A percentile compares a stretch with the other conserved stretches of the same genome.
Conservation (phyloP, 2,329 filamentous ascomycete genomes). For the Pestalotiopsis sp. region DNA sequence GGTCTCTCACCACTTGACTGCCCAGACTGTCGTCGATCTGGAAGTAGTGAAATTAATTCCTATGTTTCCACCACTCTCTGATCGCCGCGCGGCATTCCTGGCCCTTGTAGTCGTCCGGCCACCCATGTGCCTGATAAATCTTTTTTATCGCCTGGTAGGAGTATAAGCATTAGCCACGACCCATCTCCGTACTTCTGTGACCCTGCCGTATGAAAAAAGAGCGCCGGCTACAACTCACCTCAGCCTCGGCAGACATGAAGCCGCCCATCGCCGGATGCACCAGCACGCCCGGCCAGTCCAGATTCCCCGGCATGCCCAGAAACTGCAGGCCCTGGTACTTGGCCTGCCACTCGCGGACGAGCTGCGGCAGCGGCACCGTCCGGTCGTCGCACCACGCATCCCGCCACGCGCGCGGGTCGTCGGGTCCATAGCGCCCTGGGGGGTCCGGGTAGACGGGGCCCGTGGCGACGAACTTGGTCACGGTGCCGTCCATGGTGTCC, state of each 20-base stretch:
- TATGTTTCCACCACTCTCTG: too few species aligned
- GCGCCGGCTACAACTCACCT: background rate
- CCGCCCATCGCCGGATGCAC: background rate
- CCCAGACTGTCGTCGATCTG: too few species aligned
- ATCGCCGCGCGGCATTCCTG: background rate
- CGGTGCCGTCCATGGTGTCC: background rate
- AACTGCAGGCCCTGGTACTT: background rate
- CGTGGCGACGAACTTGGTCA: background rate
- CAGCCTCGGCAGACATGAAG: background rate
- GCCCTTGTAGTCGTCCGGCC: background rate
- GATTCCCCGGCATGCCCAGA: background rate
- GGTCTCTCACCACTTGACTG: too few species aligned
- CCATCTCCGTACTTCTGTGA: background rate
- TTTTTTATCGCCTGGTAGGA: background rate
- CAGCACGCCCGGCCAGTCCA: background rate
- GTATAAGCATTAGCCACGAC: background rate
- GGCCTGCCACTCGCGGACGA: background rate
- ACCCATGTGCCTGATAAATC: background rate
- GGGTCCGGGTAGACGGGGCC: background rate
- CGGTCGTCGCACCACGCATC: background rate
- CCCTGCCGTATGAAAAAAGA: too few species aligned
- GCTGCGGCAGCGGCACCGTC: background rate
- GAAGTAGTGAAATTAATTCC: too few species aligned
- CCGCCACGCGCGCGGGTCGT: conserved; percentile 7
- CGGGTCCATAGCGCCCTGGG: background rate